Conservation (phyloP, 495 filamentous ascomycete species). For the Daldinia childiae region DNA sequence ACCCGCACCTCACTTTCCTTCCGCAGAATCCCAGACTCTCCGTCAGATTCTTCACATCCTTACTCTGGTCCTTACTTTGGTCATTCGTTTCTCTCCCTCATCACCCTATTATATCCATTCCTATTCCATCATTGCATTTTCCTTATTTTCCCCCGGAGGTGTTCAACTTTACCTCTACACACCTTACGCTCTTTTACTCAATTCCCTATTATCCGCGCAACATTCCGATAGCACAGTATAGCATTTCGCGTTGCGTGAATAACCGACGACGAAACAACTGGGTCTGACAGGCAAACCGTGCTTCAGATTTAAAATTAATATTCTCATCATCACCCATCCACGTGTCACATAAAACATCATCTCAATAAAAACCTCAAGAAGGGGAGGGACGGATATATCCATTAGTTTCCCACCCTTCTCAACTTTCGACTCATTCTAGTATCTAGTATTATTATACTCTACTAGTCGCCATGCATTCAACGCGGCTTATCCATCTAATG, state of each 20-base stretch:
- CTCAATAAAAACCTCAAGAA: slow-evolving; percentile 24
- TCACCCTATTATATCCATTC: slow-evolving; percentile 18
- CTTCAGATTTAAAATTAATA: slow-evolving; percentile 33
- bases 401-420: slow-evolving; percentile 21
- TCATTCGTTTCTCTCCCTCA: slow-evolving; percentile 42
- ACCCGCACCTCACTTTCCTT: slow-evolving; percentile 12
- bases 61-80: slow-evolving; percentile 19
- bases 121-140: slow-evolving; percentile 1
- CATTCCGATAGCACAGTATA: not conserved
- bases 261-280: slow-evolving; percentile 16
- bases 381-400: slow-evolving; percentile 25
- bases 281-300: slow-evolving; percentile 18
- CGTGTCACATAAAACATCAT: slow-evolving; percentile 27
- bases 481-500: slow-evolving; percentile 48
- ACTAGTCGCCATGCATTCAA: slow-evolving; percentile 51
- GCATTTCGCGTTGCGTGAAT: slow-evolving; percentile 27
- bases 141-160: slow-evolving; percentile 5
- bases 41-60: slow-evolving; percentile 44
- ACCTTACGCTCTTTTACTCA: slow-evolving; percentile 6
- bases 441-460: not conserved
- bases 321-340: slow-evolving; percentile 17
- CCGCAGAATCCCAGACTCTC: slow-evolving; percentile 21
- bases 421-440: slow-evolving; percentile 3
- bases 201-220: slow-evolving; percentile 17
- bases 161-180: slow-evolving; percentile 7